Conservation (phyloP, 2,329 filamentous ascomycete genomes). For the Aspergillus luchuensis region DNA sequence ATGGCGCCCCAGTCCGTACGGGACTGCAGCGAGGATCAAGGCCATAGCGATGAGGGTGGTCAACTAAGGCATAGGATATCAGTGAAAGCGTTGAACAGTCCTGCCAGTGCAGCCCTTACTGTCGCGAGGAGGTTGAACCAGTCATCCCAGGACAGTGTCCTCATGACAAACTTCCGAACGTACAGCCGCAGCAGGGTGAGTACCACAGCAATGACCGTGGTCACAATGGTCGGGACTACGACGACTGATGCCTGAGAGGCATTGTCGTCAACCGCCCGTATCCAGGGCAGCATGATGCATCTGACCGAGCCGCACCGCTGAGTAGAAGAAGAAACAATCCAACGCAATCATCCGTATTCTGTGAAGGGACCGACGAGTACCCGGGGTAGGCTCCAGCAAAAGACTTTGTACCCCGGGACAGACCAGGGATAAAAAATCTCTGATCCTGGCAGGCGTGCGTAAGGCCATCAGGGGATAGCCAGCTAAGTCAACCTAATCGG, state of each 20-base stretch:
- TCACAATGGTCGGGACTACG: constrained; percentile 16
- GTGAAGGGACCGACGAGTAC: background rate
- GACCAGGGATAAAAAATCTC: background rate
- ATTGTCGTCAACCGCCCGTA: constrained; percentile 1
- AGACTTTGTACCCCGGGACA: background rate
- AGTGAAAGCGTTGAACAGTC: background rate
- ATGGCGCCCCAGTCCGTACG: background rate
- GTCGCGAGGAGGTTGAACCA: constrained; percentile 20
- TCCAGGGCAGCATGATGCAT: constrained; percentile 7
- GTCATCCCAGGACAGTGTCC: constrained; percentile 20
- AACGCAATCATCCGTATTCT: background rate
- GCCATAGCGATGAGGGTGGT: background rate
- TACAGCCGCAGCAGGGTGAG: constrained; percentile 17
- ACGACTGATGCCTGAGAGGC: constrained; percentile 13
- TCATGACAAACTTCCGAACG: constrained; percentile 17
- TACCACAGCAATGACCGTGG: constrained; percentile 17
- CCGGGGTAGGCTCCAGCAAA: background rate
- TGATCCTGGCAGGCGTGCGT: background rate
- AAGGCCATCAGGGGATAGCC: background rate
- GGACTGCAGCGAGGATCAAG: background rate
- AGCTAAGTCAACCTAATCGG: background rate
- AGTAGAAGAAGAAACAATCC: background rate
- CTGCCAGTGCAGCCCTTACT: constrained; percentile 10
- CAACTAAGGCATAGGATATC: background rate
- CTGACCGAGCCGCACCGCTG: background rate